These are phyloP conservation scores for Oenanthe javanica DNA, from an alignment of 140 eudicot genomes.

Conservation along the genomic window DNA sequence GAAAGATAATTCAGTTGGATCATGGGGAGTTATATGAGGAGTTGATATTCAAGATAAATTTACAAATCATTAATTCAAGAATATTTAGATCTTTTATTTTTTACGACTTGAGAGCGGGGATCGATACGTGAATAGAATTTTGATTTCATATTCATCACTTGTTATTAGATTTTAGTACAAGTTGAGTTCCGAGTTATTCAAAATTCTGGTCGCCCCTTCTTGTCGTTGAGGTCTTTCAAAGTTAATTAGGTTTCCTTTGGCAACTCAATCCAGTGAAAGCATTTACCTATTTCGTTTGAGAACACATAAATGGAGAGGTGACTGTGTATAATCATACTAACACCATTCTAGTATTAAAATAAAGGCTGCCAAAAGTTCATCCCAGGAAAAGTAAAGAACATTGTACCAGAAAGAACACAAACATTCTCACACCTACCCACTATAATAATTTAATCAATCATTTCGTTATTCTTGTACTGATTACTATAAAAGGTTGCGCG, in stretches of 20 bases:
- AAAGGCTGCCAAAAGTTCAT: not conserved
- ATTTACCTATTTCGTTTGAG: not conserved
- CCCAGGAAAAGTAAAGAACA: not conserved
- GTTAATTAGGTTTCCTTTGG: not conserved
- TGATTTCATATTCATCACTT: too few species aligned
- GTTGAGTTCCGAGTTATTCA: too few species aligned
- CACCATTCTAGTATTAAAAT: not conserved
- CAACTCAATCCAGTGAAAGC: not conserved
- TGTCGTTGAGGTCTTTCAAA: too few species aligned
- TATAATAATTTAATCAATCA: not conserved
- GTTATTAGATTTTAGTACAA: too few species aligned
- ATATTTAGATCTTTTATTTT: too few species aligned
- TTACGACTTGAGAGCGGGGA: too few species aligned
- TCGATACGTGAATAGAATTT: too few species aligned
- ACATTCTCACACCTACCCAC: slow-evolving; percentile 7
- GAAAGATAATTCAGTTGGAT: too few species aligned
- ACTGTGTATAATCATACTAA: not conserved
- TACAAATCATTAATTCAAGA: too few species aligned
- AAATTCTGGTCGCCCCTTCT: not conserved
- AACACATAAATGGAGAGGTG: not conserved
- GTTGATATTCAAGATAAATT: too few species aligned
- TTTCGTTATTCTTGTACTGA: not conserved
- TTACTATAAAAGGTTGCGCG: not conserved
- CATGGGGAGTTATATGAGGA: too few species aligned
- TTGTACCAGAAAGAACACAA: not conserved